Evolutionary conservation across 495 filamentous ascomycete species (phyloP), one percentile per base, ranked within the genome.

Genomic region (Staphylotrichum tortipilum): DNA sequence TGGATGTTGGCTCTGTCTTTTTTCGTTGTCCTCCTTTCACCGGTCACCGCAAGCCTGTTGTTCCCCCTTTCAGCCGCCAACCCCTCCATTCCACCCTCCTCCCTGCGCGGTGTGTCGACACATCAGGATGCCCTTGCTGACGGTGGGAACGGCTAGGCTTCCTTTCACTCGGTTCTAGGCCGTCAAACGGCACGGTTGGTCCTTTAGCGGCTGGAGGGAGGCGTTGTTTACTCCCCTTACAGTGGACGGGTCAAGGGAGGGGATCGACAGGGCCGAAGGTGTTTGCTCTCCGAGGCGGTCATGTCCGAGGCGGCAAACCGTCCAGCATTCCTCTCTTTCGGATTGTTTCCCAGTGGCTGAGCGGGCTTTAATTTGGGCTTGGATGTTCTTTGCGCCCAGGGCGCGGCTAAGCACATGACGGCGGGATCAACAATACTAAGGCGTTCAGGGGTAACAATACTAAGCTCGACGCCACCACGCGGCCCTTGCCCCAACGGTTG

Each of bases 131-230:
- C 9, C 28, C 3, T 33, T 42, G 47, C 43, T 37, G 45, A 37
- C 22, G 24, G 18, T 59, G 58, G n/a, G 26, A 47, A 30, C 7
- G 3, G 6, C 7, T 42, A 84, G 81, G 81, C 58, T 85, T 51
- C 80, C 81, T 37, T 85, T 75, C 55, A 75, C 76, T 37, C 70
- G 82, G 10, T 85, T 85, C 54, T 85, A 66, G 59, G 44, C 39
- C 14, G 12, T n/a, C n/a, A 12, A 15, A 1, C 8, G 38, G 29
- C 29, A n/a, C 1, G 11, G 15, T 21, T 5, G 44, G 11, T 44
- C 5, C 14, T n/a, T 35, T n/a, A 14, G 22, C 14, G 19, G 2
- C n/a, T 33, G 35, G 26, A 8, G 7, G 21, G 33, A 6, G 26
- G 21, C 12, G 22, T 30, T 42, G 43, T 42, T 29, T 26, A 46